Conservation (phyloP, 2,329 filamentous ascomycete species). For the Cladobotryum mycophilum region DNA sequence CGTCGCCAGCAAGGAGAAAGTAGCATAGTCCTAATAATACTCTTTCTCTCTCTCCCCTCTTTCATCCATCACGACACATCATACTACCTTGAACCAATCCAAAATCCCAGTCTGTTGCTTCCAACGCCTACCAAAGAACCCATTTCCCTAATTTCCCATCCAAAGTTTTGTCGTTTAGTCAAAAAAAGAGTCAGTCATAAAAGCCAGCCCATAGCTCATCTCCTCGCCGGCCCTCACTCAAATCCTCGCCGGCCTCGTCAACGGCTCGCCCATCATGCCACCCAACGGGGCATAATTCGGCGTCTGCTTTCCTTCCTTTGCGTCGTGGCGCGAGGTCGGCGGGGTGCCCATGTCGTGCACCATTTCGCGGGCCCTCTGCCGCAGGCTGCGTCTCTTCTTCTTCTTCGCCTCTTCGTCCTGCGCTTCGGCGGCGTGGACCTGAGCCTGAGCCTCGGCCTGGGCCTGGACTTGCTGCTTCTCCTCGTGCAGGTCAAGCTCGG, state of each 20-base stretch:
- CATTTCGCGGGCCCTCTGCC: conserved; percentile 28
- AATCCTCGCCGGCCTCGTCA: conserved; percentile 19
- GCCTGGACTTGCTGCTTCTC: conserved; percentile 3
- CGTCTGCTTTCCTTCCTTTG: conserved; percentile 24
- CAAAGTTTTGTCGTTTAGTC: background rate
- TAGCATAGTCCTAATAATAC: too few species aligned
- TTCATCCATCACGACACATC: too few species aligned
- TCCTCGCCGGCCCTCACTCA: background rate
- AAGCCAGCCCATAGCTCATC: background rate
- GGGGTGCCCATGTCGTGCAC: conserved; percentile 27
- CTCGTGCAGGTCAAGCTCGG: background rate
- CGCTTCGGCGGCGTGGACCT: too few species aligned
- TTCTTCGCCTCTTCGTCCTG: conserved; percentile 3
- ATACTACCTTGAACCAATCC: too few species aligned
- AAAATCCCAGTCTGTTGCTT: too few species aligned
- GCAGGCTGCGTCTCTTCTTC: conserved; percentile 20
- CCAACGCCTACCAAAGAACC: too few species aligned
- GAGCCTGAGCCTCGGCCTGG: background rate
- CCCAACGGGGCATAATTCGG: conserved; percentile 23
- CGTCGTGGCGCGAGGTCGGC: conserved; percentile 26
- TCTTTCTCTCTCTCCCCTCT: too few species aligned
- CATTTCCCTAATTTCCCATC: background rate
- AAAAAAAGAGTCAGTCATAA: too few species aligned
- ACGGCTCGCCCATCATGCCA: conserved; percentile 17
- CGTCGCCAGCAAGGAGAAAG: too few species aligned